Evolutionary conservation across 306 rosid species (phyloP).

Genomic region (Cajanus cajan): DNA sequence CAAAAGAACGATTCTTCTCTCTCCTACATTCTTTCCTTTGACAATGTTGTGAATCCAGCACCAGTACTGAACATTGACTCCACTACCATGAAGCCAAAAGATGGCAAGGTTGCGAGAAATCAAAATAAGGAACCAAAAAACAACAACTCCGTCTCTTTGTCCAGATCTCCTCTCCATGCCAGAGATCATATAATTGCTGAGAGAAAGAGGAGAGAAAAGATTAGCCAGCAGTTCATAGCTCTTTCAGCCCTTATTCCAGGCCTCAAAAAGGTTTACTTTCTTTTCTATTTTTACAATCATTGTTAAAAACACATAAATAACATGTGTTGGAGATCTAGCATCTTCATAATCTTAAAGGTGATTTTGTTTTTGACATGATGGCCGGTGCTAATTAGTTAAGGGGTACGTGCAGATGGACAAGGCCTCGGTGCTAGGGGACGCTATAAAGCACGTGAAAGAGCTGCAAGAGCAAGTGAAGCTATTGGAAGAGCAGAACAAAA

Average conservation of each 20-base stretch:
- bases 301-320: too few species aligned
- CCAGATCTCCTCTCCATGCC: constrained; percentile 32
- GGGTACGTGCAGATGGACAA: constrained; percentile 53
- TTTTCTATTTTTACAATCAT: background rate
- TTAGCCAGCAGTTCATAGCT: constrained; percentile 71
- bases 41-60: constrained; percentile 23
- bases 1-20: constrained; percentile 35
- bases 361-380: too few species aligned
- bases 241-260: constrained; percentile 79
- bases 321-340: too few species aligned
- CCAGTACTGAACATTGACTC: background rate
- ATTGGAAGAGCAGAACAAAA: constrained; percentile 59
- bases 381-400: background rate
- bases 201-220: constrained; percentile 73
- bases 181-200: constrained; percentile 74
- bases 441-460: constrained; percentile 62
- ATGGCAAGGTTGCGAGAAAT: constrained; percentile 33
- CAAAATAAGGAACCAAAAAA: constrained; percentile 23
- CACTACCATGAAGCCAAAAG: constrained; percentile 33
- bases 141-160: constrained; percentile 23
- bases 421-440: constrained; percentile 69
- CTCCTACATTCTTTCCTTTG: constrained; percentile 50
- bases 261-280: constrained; percentile 64
- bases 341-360: too few species aligned
- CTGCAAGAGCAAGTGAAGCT: constrained; percentile 53